Percentiles rank a stretch among this genome's conserved stretches.
These are phyloP conservation scores for Dothideomycetes sp. DNA, from an alignment of 2,329 filamentous ascomycete genomes.

Conservation along the genomic window DNA sequence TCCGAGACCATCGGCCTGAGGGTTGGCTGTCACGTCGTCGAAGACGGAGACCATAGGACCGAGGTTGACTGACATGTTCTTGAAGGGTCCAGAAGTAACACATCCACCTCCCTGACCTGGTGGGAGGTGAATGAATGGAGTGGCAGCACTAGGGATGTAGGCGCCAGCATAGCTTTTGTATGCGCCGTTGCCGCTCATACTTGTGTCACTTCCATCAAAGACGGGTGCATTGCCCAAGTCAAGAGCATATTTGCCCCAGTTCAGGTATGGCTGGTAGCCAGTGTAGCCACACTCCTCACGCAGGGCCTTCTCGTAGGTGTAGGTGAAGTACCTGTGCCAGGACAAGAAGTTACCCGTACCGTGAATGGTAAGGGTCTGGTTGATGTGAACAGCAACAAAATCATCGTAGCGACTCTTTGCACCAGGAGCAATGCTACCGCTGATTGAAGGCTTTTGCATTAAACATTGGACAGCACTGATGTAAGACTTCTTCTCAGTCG, in stretches of 20 bases:
- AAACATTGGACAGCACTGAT: conserved; percentile 21
- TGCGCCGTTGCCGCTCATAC: conserved; percentile 21
- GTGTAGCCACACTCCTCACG: conserved; percentile 31
- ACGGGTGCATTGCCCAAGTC: conserved; percentile 37
- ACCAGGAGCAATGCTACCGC: conserved; percentile 13
- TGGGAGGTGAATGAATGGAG: conserved; percentile 23
- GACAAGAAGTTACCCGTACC: conserved; percentile 12
- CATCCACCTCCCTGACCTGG: conserved; percentile 44
- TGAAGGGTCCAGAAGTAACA: conserved; percentile 39
- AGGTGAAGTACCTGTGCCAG: conserved; percentile 33
- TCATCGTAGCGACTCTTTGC: conserved; percentile 19
- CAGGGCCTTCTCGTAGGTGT: conserved; percentile 31
- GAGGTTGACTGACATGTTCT: conserved; percentile 32
- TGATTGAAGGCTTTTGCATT: conserved; percentile 14
- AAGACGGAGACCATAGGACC: conserved; percentile 36
- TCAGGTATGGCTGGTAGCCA: conserved; percentile 37
- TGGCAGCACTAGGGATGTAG: conserved; percentile 8
- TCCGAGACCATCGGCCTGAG: conserved; percentile 18
- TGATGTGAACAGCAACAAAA: conserved; percentile 18
- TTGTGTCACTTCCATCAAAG: conserved; percentile 44
- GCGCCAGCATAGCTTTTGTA: conserved; percentile 29
- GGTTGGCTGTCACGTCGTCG: conserved; percentile 18
- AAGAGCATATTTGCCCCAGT: conserved; percentile 38
- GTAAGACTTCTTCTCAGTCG: conserved; percentile 17
- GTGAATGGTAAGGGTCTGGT: conserved; percentile 16